Percentiles rank a stretch among this genome's conserved stretches.
Evolutionary conservation across 306 rosid genomes (phyloP).

Genomic region (Astragalus glycyphyllos): DNA sequence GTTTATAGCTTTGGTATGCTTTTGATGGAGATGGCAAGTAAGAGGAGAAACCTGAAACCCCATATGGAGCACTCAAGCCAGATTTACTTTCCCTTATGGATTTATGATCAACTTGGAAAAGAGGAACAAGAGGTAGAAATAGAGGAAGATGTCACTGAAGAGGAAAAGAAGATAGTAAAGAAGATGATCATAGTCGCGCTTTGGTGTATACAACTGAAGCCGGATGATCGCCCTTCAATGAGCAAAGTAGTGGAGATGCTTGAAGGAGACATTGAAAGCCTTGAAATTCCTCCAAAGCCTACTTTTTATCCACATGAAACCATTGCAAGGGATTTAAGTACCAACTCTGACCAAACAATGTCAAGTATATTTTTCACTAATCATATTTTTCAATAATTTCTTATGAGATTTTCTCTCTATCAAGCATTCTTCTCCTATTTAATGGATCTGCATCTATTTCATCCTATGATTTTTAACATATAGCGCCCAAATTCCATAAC

Average conservation of each 20-base stretch:
- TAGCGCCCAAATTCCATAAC: too few species aligned
- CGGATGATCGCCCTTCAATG: conserved; percentile 49
- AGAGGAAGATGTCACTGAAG: neutral
- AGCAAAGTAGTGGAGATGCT: conserved; percentile 46
- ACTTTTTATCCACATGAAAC: conserved; percentile 15
- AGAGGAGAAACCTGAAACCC: conserved; percentile 20
- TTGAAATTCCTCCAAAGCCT: conserved; percentile 46
- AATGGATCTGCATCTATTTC: too few species aligned
- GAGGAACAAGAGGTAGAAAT: conserved; percentile 11
- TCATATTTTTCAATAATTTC: too few species aligned
- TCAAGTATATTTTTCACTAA: too few species aligned
- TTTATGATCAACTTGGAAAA: conserved; percentile 15
- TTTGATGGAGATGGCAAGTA: conserved; percentile 35
- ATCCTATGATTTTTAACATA: too few species aligned
- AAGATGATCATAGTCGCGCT: conserved; percentile 45
- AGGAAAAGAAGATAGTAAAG: conserved; percentile 19
- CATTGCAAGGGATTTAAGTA: neutral
- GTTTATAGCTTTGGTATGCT: conserved; percentile 43
- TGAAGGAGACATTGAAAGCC: conserved; percentile 31
- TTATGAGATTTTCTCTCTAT: too few species aligned
- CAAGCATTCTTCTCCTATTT: too few species aligned
- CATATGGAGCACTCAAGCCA: conserved; percentile 37
- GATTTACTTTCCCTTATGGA: conserved; percentile 42
- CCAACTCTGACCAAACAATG: neutral
- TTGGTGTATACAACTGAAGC: conserved; percentile 31